Conservation (phyloP, 129 eudicot species). For the Pittosporum tobira region DNA sequence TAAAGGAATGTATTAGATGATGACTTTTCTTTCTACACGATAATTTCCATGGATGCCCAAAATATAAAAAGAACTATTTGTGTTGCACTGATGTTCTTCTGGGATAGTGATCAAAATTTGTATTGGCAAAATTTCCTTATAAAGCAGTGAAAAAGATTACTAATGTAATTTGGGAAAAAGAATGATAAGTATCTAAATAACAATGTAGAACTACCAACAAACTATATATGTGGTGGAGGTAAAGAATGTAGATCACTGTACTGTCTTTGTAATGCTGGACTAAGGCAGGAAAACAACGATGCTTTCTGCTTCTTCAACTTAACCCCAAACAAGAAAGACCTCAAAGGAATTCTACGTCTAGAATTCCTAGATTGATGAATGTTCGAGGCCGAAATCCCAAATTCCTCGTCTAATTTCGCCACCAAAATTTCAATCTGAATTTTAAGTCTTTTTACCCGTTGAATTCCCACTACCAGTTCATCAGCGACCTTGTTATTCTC, state of each 20-base stretch:
- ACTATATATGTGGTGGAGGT: conserved; percentile 1
- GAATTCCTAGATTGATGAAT: conserved; percentile 13
- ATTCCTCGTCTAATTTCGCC: conserved; percentile 40
- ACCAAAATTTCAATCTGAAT: conserved; percentile 41
- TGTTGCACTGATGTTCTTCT: too few relatives aligned
- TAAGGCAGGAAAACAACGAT: conserved; percentile 33
- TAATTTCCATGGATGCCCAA: too few relatives aligned
- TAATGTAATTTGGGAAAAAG: too few relatives aligned
- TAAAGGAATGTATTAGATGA: too few relatives aligned
- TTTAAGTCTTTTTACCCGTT: conserved; percentile 34
- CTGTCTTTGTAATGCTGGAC: conserved; percentile 39
- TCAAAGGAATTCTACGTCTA: conserved; percentile 37
- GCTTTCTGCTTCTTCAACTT: conserved; percentile 51
- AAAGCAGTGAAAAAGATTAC: too few relatives aligned
- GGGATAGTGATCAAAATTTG: too few relatives aligned
- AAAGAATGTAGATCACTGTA: conserved; percentile 21
- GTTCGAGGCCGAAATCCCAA: conserved; percentile 23
- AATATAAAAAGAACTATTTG: too few relatives aligned
- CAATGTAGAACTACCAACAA: background rate
- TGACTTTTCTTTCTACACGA: too few relatives aligned
- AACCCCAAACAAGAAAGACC: conserved; percentile 55
- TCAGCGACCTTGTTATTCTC: conserved; percentile 52
- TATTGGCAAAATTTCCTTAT: too few relatives aligned
- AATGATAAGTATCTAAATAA: too few relatives aligned
- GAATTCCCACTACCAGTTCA: conserved; percentile 42